Percentiles rank a stretch among this genome's conserved stretches.
These are phyloP conservation scores for Tolypocladium guangdongense DNA, from an alignment of 2,329 filamentous ascomycete species.

Conservation along the genomic window DNA sequence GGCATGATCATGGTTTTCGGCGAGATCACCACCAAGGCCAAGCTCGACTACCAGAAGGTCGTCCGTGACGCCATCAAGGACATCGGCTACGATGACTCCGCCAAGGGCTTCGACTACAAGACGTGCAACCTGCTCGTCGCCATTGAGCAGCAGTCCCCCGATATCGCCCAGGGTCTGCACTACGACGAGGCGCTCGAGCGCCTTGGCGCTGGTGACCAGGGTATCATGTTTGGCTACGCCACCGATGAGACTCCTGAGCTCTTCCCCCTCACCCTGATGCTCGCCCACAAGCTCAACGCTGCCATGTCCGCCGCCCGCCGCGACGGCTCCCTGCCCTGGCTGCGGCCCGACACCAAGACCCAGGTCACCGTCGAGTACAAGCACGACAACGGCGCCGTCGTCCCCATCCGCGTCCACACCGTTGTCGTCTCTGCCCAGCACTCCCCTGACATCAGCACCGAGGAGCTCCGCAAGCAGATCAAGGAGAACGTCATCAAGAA, in stretches of 20 bases:
- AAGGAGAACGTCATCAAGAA: slow-evolving; percentile 95
- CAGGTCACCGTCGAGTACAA: slow-evolving; percentile 99
- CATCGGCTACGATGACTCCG: slow-evolving; percentile 94
- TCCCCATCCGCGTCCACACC: slow-evolving; percentile 88
- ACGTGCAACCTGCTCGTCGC: slow-evolving; percentile 96
- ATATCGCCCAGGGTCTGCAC: slow-evolving; percentile 98
- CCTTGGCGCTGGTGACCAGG: slow-evolving; percentile 97
- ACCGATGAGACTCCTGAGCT: slow-evolving; percentile 98
- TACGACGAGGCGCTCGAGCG: slow-evolving; percentile 96
- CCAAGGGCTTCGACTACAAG: slow-evolving; percentile 99
- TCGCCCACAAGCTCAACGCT: slow-evolving; percentile 94
- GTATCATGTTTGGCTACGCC: slow-evolving; percentile 99
- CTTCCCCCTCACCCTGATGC: slow-evolving; percentile 84
- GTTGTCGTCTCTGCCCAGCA: slow-evolving; percentile 96
- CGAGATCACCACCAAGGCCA: slow-evolving; percentile 96
- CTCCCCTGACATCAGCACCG: slow-evolving; percentile 75
- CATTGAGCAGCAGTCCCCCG: slow-evolving; percentile 98
- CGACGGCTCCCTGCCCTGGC: slow-evolving; percentile 81
- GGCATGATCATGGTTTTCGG: slow-evolving; percentile 99
- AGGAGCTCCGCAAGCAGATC: slow-evolving; percentile 88
- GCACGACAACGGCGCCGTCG: slow-evolving; percentile 87
- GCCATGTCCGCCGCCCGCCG: slow-evolving; percentile 86
- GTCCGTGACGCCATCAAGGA: slow-evolving; percentile 93
- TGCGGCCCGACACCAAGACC: slow-evolving; percentile 98
- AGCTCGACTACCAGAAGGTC: slow-evolving; percentile 95